These are phyloP conservation scores for Perkinsus olseni DNA, from an alignment of 169 alveolate species.

Conservation along the genomic window DNA sequence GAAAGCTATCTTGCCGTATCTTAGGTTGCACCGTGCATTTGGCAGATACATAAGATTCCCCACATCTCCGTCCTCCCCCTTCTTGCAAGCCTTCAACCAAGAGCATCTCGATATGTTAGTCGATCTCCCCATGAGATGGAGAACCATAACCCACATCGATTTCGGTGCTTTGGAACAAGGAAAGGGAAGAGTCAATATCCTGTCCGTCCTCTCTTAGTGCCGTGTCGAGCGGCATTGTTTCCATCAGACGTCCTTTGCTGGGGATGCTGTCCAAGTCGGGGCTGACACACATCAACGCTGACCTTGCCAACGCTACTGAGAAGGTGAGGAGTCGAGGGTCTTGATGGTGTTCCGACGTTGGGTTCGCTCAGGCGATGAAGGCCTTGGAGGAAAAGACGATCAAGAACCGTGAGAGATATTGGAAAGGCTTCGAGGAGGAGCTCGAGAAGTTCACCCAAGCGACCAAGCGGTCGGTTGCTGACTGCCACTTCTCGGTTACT, in stretches of 20 bases:
- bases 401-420: not conserved
- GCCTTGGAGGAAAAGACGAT: not conserved
- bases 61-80: not conserved
- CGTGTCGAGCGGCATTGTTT: not conserved
- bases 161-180: not conserved
- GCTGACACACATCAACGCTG: not conserved
- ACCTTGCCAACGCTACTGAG: not conserved
- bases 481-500: not conserved
- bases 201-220: too few species aligned
- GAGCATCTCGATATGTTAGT: not conserved
- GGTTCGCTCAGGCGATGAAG: not conserved
- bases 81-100: not conserved
- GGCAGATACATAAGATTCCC: not conserved
- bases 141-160: not conserved
- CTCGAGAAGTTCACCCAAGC: not conserved
- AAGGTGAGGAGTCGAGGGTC: not conserved
- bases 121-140: not conserved
- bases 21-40: not conserved
- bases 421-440: not conserved
- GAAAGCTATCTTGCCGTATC: not conserved
- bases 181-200: not conserved
- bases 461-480: not conserved
- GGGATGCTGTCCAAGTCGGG: not conserved
- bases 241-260: not conserved
- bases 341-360: not conserved